phyloP scores from a whole-genome alignment of 352 stramenopile genomes.

The Phytopythium vexans region DNA sequence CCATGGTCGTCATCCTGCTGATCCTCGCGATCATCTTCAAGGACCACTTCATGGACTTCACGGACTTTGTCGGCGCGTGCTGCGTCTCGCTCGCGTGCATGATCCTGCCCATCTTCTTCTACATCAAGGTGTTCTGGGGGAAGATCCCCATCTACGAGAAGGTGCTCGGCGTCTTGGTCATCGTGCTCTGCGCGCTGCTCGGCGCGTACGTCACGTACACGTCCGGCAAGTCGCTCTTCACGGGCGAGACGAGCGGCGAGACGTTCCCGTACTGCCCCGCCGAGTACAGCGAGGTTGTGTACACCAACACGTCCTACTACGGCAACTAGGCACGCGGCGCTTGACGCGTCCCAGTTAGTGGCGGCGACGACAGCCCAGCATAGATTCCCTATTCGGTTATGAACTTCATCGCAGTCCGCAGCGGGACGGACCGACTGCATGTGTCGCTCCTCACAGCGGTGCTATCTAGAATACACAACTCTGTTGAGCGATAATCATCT shows the following conservation, averaged over 20 bases:
- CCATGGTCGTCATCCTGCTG: constrained; percentile 41
- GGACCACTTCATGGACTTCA: constrained; percentile 65
- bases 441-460: no score
- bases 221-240: constrained; percentile 39
- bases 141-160: constrained; percentile 48
- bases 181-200: constrained; percentile 28
- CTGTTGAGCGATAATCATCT: no score
- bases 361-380: no score
- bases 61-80: constrained; percentile 66
- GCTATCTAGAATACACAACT: no score
- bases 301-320: constrained; percentile 52
- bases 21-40: constrained; percentile 53
- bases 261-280: constrained; percentile 59
- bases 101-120: constrained; percentile 67
- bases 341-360: no score
- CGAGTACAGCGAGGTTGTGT: constrained; percentile 41
- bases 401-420: no score
- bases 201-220: constrained; percentile 43
- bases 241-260: constrained; percentile 24
- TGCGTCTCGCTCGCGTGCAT: constrained; percentile 59
- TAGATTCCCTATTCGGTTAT: no score
- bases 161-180: constrained; percentile 24
- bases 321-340: constrained; percentile 11
- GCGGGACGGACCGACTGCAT: no score
- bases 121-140: constrained; percentile 65